A percentile compares a stretch with the other conserved stretches of the same genome.
phyloP scores from a whole-genome alignment of 768 basidiomycete genomes.

The Boletus insuetus region DNA sequence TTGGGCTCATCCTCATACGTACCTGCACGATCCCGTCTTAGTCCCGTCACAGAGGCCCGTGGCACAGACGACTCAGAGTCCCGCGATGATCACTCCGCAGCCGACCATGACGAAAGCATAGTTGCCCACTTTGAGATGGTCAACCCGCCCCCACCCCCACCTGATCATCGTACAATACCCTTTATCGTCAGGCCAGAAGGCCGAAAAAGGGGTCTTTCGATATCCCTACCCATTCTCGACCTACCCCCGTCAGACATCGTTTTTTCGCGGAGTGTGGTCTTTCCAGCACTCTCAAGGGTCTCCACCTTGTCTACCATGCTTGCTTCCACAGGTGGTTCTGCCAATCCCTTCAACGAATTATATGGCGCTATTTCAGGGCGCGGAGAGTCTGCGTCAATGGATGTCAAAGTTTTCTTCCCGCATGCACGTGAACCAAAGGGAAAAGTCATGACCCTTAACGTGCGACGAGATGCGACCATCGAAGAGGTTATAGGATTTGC shows the following conservation, averaged over 20 bases:
- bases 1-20: slow-evolving; percentile 48
- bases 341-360: slow-evolving; percentile 85
- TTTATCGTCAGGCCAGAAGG: slow-evolving; percentile 22
- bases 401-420: slow-evolving; percentile 83
- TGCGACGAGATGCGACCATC: slow-evolving; percentile 84
- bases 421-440: slow-evolving; percentile 60
- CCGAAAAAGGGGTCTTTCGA: slow-evolving; percentile 30
- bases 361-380: slow-evolving; percentile 86
- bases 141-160: slow-evolving; percentile 36
- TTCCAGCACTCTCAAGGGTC: slow-evolving; percentile 39
- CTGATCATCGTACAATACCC: slow-evolving; percentile 18
- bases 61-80: slow-evolving; percentile 24
- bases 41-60: slow-evolving; percentile 60
- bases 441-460: slow-evolving; percentile 67
- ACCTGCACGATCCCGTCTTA: slow-evolving; percentile 49
- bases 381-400: slow-evolving; percentile 57
- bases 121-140: slow-evolving; percentile 57
- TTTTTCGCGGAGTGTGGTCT: slow-evolving; percentile 55
- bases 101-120: slow-evolving; percentile 26
- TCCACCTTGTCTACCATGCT: slow-evolving; percentile 78
- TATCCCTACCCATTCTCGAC: slow-evolving; percentile 23
- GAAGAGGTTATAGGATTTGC: slow-evolving; percentile 96
- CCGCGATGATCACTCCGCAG: slow-evolving; percentile 21
- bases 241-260: slow-evolving; percentile 27
- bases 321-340: slow-evolving; percentile 54